A percentile compares a stretch with the other conserved stretches of the same genome.
Evolutionary conservation across 371 early-diverging fungal species (phyloP).

Genomic region (Mucor plumbeus): DNA sequence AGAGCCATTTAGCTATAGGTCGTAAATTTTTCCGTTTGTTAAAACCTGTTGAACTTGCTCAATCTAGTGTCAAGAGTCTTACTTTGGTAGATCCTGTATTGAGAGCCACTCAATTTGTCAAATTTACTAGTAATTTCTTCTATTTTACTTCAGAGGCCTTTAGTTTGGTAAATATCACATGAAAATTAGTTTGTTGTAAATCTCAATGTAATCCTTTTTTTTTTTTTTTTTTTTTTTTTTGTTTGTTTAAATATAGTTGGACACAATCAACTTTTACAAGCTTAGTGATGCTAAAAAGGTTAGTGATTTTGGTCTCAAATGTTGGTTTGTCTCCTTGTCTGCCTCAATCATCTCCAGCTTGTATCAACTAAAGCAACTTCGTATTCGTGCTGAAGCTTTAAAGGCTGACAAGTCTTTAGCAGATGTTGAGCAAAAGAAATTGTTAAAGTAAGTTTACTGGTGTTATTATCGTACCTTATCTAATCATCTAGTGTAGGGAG

Average conservation of each 20-base stretch:
- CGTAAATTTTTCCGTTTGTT: conserved; percentile 63
- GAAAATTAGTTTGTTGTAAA: not conserved
- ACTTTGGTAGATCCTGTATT: conserved; percentile 55
- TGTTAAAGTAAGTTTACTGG: not conserved
- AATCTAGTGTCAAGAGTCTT: conserved; percentile 54
- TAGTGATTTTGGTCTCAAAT: conserved; percentile 51
- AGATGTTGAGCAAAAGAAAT: not conserved
- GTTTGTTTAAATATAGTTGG: conserved; percentile 25
- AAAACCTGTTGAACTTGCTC: conserved; percentile 67
- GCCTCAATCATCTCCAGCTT: conserved; percentile 60
- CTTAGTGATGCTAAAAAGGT: conserved; percentile 57
- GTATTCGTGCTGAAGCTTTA: conserved; percentile 19
- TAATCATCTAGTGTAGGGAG: conserved; percentile 37
- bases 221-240: too few species aligned
- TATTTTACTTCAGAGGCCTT: conserved; percentile 64
- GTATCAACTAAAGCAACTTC: conserved; percentile 63
- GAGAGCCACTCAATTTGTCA: conserved; percentile 47
- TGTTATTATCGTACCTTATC: not conserved
- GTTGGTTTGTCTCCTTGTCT: conserved; percentile 69
- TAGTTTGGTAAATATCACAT: conserved; percentile 49
- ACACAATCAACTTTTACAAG: conserved; percentile 60
- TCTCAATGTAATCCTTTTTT: too few species aligned
- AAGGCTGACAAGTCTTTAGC: not conserved
- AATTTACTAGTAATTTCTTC: conserved; percentile 55
- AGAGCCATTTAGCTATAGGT: conserved; percentile 59